Conservation (phyloP, 352 stramenopile species). For the Pythium folliculosum region DNA sequence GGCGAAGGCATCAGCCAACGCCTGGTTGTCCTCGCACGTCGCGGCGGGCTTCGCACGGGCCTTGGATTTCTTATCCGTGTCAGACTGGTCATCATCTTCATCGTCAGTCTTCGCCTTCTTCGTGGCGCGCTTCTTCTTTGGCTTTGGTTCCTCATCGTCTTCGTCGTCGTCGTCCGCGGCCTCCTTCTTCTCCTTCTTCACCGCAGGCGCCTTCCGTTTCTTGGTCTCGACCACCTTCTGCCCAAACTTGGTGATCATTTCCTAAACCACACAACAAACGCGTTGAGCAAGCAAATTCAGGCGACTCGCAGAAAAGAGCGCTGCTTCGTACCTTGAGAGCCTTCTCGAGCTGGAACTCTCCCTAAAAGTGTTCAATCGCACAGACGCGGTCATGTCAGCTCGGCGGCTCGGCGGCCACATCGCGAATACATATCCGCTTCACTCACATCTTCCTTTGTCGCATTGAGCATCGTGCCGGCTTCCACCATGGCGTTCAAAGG, state of each 20-base stretch:
- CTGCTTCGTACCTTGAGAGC: constrained; percentile 47
- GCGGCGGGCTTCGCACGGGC: constrained; percentile 44
- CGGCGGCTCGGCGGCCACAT: no score
- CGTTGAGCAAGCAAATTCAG: neutral
- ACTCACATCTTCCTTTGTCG: constrained; percentile 73
- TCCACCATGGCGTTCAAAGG: constrained; percentile 79
- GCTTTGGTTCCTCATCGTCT: constrained; percentile 28
- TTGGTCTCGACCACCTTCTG: constrained; percentile 54
- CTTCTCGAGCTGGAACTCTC: constrained; percentile 73
- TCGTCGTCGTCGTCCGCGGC: constrained; percentile 13
- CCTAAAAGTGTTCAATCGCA: constrained; percentile 29
- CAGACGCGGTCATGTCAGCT: neutral
- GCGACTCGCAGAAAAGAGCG: neutral
- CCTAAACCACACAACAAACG: constrained; percentile 29
- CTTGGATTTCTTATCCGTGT: constrained; percentile 58
- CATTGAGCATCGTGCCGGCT: constrained; percentile 84
- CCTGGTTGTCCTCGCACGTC: constrained; percentile 64
- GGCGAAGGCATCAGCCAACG: constrained; percentile 69
- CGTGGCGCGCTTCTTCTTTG: constrained; percentile 36
- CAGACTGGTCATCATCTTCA: constrained; percentile 50
- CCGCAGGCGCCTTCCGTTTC: constrained; percentile 47
- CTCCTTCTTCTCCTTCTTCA: constrained; percentile 41
- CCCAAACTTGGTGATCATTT: constrained; percentile 84
- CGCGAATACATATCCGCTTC: neutral
- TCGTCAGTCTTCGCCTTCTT: constrained; percentile 40